A percentile compares a stretch with the other conserved stretches of the same genome.
phyloP scores from a whole-genome alignment of 73 alveolate species.

The Uronychia setigera region DNA sequence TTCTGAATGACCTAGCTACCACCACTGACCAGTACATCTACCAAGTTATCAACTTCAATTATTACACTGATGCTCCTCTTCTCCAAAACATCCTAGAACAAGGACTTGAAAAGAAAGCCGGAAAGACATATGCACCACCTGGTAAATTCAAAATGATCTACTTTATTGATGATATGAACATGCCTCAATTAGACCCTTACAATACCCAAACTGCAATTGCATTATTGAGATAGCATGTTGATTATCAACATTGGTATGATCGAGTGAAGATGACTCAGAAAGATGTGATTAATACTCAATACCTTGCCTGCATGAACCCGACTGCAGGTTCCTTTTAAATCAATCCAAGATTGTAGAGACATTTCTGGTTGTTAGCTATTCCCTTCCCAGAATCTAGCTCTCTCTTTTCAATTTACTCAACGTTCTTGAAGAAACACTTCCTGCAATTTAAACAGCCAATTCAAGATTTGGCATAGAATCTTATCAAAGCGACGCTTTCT shows the following conservation, averaged over 20 bases:
- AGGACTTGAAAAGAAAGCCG: slow-evolving; percentile 95
- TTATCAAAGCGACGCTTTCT: slow-evolving; percentile 98
- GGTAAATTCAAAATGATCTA: slow-evolving; percentile 99
- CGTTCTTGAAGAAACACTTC: slow-evolving; percentile 98
- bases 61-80: slow-evolving; percentile 98
- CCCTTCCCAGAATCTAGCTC: slow-evolving; percentile 98
- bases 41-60: slow-evolving; percentile 94
- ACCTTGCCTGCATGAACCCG: slow-evolving; percentile 99
- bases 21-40: background rate
- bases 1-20: slow-evolving; percentile 77
- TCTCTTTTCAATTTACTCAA: slow-evolving; percentile 96
- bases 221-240: slow-evolving; percentile 98
- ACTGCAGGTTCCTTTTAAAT: slow-evolving; percentile 99
- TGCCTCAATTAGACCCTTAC: slow-evolving; percentile 99
- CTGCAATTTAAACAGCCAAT: slow-evolving; percentile 93
- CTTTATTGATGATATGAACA: slow-evolving; percentile 99
- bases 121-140: slow-evolving; percentile 99
- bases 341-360: slow-evolving; percentile 99
- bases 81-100: slow-evolving; percentile 95
- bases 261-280: slow-evolving; percentile 95
- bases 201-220: slow-evolving; percentile 99
- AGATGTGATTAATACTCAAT: slow-evolving; percentile 98
- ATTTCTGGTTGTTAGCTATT: slow-evolving; percentile 98
- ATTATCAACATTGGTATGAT: slow-evolving; percentile 98
- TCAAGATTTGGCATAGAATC: slow-evolving; percentile 91